Evolutionary conservation across 192 early-diverging fungal genomes (phyloP).

Genomic region (Backusella australiensis): DNA sequence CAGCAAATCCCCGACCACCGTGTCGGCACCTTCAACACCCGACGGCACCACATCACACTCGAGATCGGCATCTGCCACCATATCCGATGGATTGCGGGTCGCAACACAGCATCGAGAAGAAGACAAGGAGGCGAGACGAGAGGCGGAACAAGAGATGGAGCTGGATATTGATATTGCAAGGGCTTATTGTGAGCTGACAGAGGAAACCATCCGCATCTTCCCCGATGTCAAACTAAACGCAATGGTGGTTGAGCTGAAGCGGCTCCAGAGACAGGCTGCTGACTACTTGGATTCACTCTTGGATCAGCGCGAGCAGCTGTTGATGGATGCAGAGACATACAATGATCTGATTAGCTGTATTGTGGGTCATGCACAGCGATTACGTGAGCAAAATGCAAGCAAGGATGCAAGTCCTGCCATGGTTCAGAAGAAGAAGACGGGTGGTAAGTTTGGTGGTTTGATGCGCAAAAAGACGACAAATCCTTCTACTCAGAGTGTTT

Average conservation of each 20-base stretch:
- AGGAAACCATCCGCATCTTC: constrained; percentile 49
- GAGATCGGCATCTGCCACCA: not conserved
- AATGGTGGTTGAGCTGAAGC: constrained; percentile 41
- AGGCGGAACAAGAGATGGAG: constrained; percentile 29
- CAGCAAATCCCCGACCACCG: not conserved
- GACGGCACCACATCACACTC: not conserved
- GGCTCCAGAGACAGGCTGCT: constrained; percentile 49
- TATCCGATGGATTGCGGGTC: not conserved
- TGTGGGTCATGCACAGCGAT: constrained; percentile 54
- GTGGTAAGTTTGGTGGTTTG: not conserved
- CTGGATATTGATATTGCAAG: constrained; percentile 40
- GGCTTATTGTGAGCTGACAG: constrained; percentile 40
- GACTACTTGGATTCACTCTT: constrained; percentile 53
- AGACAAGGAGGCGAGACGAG: constrained; percentile 4
- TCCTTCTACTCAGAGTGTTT: constrained; percentile 1
- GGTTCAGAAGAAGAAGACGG: constrained; percentile 33
- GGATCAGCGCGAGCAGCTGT: constrained; percentile 58
- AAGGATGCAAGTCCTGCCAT: constrained; percentile 38
- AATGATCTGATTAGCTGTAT: constrained; percentile 59
- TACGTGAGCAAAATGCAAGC: constrained; percentile 27
- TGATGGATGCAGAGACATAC: constrained; percentile 62
- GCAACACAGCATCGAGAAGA: not conserved
- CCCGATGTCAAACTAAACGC: constrained; percentile 48
- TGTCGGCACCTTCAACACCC: not conserved
- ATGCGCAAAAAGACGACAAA: constrained; percentile 9